phyloP scores from a whole-genome alignment of 164 flowering plant species.

The Vitis rotundifolia region DNA sequence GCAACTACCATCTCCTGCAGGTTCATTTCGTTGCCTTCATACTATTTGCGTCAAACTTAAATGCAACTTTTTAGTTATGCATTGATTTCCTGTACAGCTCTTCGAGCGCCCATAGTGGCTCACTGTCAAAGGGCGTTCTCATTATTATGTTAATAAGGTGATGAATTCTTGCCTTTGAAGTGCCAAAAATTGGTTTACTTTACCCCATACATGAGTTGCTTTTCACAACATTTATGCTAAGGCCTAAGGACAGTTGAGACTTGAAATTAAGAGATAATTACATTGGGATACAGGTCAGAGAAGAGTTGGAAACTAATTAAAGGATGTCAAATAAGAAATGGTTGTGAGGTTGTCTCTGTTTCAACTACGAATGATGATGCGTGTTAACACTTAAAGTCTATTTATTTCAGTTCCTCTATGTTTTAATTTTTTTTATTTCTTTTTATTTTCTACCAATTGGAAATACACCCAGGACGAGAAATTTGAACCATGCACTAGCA shows the following conservation, averaged over 20 bases:
- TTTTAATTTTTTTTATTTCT: too few relatives aligned
- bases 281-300: slow-evolving; percentile 47
- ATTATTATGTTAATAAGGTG: slow-evolving; percentile 71
- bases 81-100: slow-evolving; percentile 43
- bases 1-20: slow-evolving; percentile 93
- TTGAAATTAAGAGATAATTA: not conserved
- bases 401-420: not conserved
- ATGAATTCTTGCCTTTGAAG: not conserved
- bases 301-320: slow-evolving; percentile 55
- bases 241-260: not conserved
- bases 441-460: not conserved
- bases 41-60: not conserved
- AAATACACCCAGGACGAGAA: too few relatives aligned
- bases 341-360: slow-evolving; percentile 58
- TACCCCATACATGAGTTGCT: too few relatives aligned
- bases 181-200: slow-evolving; percentile 7
- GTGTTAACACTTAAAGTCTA: not conserved
- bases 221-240: not conserved
- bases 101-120: slow-evolving; percentile 95
- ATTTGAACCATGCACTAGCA: too few relatives aligned
- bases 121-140: slow-evolving; percentile 77
- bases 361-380: slow-evolving; percentile 57
- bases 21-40: slow-evolving; percentile 30
- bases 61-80: not conserved
- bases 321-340: slow-evolving; percentile 64